These are phyloP conservation scores for Suillus placidus DNA, from an alignment of 768 basidiomycete genomes.

Conservation along the genomic window DNA sequence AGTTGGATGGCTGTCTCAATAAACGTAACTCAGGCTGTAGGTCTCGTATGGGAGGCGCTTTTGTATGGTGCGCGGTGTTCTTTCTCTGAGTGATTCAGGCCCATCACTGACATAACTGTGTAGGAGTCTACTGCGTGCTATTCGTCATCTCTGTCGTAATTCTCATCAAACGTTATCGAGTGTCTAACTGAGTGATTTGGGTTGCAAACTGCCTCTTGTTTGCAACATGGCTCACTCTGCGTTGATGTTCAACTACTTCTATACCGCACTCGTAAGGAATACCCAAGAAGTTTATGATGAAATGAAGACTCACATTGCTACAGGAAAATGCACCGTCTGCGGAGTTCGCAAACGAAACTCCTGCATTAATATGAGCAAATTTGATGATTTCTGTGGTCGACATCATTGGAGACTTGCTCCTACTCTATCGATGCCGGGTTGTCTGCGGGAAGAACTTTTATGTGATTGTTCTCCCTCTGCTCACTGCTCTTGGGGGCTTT, in stretches of 20 bases:
- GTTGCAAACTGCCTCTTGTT: constrained; percentile 22
- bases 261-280: constrained; percentile 24
- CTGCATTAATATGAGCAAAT: constrained; percentile 24
- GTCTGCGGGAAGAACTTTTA: constrained; percentile 33
- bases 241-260: constrained; percentile 28
- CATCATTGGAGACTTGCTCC: constrained; percentile 25
- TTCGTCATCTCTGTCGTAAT: constrained; percentile 19
- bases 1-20: not conserved
- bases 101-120: not conserved
- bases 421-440: constrained; percentile 38
- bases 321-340: constrained; percentile 20
- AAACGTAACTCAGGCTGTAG: constrained; percentile 8
- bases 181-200: constrained; percentile 10
- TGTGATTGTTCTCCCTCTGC: constrained; percentile 31
- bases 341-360: constrained; percentile 25
- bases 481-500: constrained; percentile 29
- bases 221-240: constrained; percentile 15
- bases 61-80: constrained; percentile 24
- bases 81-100: not conserved
- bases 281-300: not conserved
- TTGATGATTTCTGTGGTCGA: constrained; percentile 29
- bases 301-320: not conserved
- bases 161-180: constrained; percentile 12
- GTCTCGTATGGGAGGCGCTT: constrained; percentile 29
- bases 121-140: constrained; percentile 18